These are phyloP conservation scores for Crithidia mellificae DNA, from an alignment of 208 protist species.

Conservation along the genomic window DNA sequence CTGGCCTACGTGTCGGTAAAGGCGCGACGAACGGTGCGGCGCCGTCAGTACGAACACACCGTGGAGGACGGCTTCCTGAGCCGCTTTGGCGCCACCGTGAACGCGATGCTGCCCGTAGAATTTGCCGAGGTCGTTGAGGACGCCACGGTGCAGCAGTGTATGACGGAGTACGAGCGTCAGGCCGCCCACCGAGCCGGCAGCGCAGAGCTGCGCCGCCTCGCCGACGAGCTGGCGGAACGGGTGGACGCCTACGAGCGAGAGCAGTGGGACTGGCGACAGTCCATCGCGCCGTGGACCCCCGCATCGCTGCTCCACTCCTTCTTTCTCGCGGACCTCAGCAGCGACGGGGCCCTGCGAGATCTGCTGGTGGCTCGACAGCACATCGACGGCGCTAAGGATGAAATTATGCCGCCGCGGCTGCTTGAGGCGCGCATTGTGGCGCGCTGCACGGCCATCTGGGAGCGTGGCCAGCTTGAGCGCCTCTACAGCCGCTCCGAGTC, in stretches of 20 bases:
- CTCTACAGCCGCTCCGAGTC: conserved; percentile 52
- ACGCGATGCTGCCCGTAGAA: conserved; percentile 58
- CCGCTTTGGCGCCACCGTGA: conserved; percentile 36
- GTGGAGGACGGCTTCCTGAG: conserved; percentile 46
- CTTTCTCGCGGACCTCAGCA: conserved; percentile 24
- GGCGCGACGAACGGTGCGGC: conserved; percentile 30
- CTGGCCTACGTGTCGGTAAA: conserved; percentile 46
- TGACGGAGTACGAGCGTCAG: conserved; percentile 27
- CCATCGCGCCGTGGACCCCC: conserved; percentile 23
- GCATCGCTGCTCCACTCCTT: conserved; percentile 30
- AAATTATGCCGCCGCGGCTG: conserved; percentile 16
- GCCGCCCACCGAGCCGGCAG: conserved; percentile 21
- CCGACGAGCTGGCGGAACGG: conserved; percentile 26
- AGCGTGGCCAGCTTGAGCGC: conserved; percentile 39
- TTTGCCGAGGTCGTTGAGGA: conserved; percentile 62
- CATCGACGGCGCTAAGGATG: conserved; percentile 12
- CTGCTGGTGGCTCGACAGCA: conserved; percentile 32
- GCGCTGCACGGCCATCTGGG: conserved; percentile 47
- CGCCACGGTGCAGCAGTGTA: conserved; percentile 36
- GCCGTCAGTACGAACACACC: conserved; percentile 38
- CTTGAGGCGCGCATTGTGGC: conserved; percentile 37
- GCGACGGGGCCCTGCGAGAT: conserved; percentile 33
- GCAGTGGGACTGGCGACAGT: conserved; percentile 41
- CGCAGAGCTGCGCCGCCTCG: conserved; percentile 20
- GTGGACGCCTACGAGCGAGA: conserved; percentile 42